Evolutionary conservation across 345 rosid species (phyloP).

Genomic region (Firmiana major): DNA sequence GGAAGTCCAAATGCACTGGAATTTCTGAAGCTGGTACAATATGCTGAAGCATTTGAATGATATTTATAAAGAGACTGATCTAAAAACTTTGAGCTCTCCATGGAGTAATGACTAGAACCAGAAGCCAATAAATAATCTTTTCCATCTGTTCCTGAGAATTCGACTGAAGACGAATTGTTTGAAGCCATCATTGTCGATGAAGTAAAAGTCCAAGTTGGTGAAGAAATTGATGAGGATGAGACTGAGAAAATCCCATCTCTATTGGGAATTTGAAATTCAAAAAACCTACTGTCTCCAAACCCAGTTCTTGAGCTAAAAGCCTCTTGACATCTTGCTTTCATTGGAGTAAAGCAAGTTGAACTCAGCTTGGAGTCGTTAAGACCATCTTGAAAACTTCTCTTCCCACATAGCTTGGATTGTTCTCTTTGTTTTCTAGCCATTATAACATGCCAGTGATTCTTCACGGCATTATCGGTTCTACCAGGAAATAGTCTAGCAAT

Average conservation of each 20-base stretch:
- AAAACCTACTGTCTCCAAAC: constrained; percentile 24
- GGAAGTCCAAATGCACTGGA: constrained; percentile 19
- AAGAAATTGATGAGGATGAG: constrained; percentile 30
- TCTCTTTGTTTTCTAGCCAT: constrained; percentile 61
- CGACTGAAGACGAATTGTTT: constrained; percentile 22
- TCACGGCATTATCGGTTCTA: constrained; percentile 68
- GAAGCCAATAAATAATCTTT: constrained; percentile 25
- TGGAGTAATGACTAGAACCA: constrained; percentile 16
- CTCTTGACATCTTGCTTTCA: constrained; percentile 30
- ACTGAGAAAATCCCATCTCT: constrained; percentile 31
- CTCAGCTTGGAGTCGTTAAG: constrained; percentile 11
- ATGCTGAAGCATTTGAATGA: constrained; percentile 19
- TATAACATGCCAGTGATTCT: constrained; percentile 68
- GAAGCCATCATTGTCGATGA: constrained; percentile 19
- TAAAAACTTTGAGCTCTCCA: constrained; percentile 18
- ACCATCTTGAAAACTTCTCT: constrained; percentile 33
- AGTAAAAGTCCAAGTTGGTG: constrained; percentile 29
- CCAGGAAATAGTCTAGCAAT: constrained; percentile 58
- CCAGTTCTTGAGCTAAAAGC: constrained; percentile 27
- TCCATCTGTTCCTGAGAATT: constrained; percentile 28
- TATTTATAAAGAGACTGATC: constrained; percentile 25
- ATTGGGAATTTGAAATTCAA: constrained; percentile 31
- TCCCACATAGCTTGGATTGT: constrained; percentile 31
- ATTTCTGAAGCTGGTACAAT: constrained; percentile 11
- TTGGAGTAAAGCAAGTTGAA: constrained; percentile 13